Conservation (phyloP, 2,329 filamentous ascomycete species). For the Drechslera avenae region DNA sequence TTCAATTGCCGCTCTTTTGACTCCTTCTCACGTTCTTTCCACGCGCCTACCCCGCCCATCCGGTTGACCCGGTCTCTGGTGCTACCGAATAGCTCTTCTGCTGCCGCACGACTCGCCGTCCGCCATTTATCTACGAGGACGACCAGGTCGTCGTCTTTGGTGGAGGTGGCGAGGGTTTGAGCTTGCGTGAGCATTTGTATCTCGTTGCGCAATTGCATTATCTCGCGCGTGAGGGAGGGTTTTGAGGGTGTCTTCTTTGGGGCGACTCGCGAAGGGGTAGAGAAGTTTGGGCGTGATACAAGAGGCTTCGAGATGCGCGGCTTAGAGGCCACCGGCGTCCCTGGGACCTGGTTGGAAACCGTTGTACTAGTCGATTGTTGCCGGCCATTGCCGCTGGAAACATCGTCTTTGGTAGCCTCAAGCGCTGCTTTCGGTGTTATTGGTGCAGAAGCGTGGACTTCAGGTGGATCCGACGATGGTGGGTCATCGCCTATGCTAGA, state of each 20-base stretch:
- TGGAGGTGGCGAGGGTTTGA: conserved; percentile 39
- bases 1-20: conserved; percentile 43
- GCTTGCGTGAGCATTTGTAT: conserved; percentile 53
- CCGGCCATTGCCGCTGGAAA: neutral
- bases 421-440: neutral
- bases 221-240: conserved; percentile 38
- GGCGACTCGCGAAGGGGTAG: conserved; percentile 16
- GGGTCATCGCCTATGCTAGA: conserved; percentile 28
- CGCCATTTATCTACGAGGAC: conserved; percentile 66
- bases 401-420: neutral
- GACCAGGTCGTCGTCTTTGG: conserved; percentile 61
- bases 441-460: conserved; percentile 10
- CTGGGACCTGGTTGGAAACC: neutral
- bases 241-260: conserved; percentile 25
- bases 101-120: conserved; percentile 63
- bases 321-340: conserved; percentile 8
- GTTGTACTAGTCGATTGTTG: neutral
- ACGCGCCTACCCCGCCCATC: conserved; percentile 67
- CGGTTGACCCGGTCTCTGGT: conserved; percentile 65
- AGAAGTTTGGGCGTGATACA: conserved; percentile 14
- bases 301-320: conserved; percentile 19
- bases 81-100: conserved; percentile 68
- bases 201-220: conserved; percentile 43
- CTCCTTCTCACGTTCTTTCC: conserved; percentile 50
- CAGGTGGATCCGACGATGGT: conserved; percentile 33